Base-by-base conservation (phyloP, 164 flowering plant species). In the Kalanchoe fedtschenkoi region DNA sequence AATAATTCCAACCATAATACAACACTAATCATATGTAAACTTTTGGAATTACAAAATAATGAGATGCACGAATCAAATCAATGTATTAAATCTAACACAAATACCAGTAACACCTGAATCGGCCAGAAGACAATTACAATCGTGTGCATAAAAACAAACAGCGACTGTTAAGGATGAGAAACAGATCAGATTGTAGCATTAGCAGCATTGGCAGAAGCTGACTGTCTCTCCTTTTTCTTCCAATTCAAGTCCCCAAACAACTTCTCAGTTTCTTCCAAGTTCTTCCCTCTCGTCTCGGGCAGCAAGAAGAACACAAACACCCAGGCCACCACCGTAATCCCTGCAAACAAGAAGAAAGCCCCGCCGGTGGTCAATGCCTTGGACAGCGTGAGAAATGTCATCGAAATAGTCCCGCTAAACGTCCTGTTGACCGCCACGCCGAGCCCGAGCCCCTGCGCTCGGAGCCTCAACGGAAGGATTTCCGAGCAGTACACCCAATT, bases 281-380 rank as follows among this genome's bases (percentile, higher is more conserved):
- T 71, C 61, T 78, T 81, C 58, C 89, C 89, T 61, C 76, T 83
- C 0, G 92, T 84, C 68, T 86, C 88, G 1, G 88, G 89, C 26
- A 82, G 70, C 65, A 68, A 72, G 16, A 34, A 64, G 37, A 75
- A 71, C 19, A 84, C 78, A 65, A 84, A 86, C n/a, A 61, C 76
- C 65, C 84, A 66, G 0, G 87, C 68, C 7, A 77, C 35, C 21
- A 78, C 80, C 13, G 86, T 72, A 53, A 82, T 57, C 16, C 66
- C 35, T 5, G 81, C 62, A 58, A 86, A 84, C 0, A 84, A 55
- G 46, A 86, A 81, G 70, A 86, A 86, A 5, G 86, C 78, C 58
- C 92, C 87, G 0, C 80, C 86, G 1, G 78, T 70, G 9, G 87
- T 74, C 1, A 86, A 76, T 11, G 77, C 74, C n/a, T 60, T 64